These are phyloP conservation scores for Akanthomyces uredinophilus DNA, from an alignment of 2,329 filamentous ascomycete genomes.

Conservation along the genomic window DNA sequence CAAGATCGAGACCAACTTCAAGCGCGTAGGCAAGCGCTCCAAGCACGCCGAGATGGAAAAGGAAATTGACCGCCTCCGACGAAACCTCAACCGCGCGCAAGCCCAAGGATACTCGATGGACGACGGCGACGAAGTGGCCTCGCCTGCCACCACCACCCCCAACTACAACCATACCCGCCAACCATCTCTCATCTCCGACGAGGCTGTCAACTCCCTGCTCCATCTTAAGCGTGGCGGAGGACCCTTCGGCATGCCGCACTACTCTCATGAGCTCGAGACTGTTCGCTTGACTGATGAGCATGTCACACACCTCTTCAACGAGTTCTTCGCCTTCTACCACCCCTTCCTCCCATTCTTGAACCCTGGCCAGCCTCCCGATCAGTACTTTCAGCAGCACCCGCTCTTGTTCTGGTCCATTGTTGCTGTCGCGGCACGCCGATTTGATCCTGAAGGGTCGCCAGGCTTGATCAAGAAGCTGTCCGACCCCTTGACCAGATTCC, in stretches of 20 bases:
- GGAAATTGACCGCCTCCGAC: conserved; percentile 66
- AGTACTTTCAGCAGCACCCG: conserved; percentile 71
- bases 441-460: conserved; percentile 49
- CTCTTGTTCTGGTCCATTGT: conserved; percentile 84
- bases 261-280: conserved; percentile 58
- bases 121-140: conserved; percentile 54
- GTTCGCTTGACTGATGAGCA: conserved; percentile 60
- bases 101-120: conserved; percentile 51
- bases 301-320: conserved; percentile 61
- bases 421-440: conserved; percentile 68
- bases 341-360: conserved; percentile 73
- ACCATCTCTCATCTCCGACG: conserved; percentile 60
- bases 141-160: conserved; percentile 51
- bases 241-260: conserved; percentile 54
- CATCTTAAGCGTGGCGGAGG: conserved; percentile 59
- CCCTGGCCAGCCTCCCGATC: conserved; percentile 59
- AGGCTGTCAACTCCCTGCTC: conserved; percentile 61
- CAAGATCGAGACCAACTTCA: conserved; percentile 85
- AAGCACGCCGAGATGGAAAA: conserved; percentile 84
- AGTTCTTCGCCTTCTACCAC: conserved; percentile 73
- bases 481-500: conserved; percentile 61
- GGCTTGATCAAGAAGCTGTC: conserved; percentile 63
- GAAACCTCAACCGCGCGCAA: conserved; percentile 56
- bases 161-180: conserved; percentile 56
- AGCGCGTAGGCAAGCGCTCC: conserved; percentile 74